Conservation (phyloP, 2,329 filamentous ascomycete genomes). For the Monosporascus sp. region DNA sequence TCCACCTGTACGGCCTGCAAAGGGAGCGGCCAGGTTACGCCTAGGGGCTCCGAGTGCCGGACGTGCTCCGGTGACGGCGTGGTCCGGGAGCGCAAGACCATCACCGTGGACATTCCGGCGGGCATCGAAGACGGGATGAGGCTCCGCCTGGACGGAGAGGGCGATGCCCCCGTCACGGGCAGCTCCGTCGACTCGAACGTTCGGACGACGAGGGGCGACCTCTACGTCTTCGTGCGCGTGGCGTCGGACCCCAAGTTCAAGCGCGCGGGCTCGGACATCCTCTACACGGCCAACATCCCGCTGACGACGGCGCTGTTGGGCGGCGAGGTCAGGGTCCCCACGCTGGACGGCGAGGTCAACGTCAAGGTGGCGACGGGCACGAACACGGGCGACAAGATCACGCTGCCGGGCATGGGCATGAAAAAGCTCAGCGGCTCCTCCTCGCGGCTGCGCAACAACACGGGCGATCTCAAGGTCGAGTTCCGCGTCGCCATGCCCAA, state of each 20-base stretch:
- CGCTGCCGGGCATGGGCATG: constrained; percentile 89
- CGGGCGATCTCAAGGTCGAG: constrained; percentile 85
- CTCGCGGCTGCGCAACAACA: constrained; percentile 53
- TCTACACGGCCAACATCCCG: constrained; percentile 87
- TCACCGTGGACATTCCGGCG: constrained; percentile 86
- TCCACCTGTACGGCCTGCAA: constrained; percentile 79
- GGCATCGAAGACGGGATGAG: constrained; percentile 97
- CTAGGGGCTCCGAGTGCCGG: constrained; percentile 74
- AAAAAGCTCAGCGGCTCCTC: constrained; percentile 57
- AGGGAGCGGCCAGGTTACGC: constrained; percentile 71
- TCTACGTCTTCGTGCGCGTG: constrained; percentile 87
- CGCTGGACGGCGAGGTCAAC: constrained; percentile 83
- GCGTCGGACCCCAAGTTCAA: constrained; percentile 87
- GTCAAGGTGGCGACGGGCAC: constrained; percentile 90
- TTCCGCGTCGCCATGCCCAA: constrained; percentile 96
- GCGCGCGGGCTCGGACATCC: constrained; percentile 79
- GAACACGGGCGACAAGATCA: constrained; percentile 86
- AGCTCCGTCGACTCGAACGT: constrained; percentile 57
- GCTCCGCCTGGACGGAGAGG: constrained; percentile 76
- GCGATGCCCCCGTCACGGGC: constrained; percentile 78
- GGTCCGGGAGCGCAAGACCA: constrained; percentile 73
- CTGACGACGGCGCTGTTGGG: constrained; percentile 90
- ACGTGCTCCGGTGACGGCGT: constrained; percentile 80
- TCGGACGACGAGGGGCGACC: constrained; percentile 71
- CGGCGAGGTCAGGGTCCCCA: constrained; percentile 84